A percentile compares a stretch with the other conserved stretches of the same genome.
phyloP scores from a whole-genome alignment of 768 basidiomycete genomes.

The Pholiota microspora region DNA sequence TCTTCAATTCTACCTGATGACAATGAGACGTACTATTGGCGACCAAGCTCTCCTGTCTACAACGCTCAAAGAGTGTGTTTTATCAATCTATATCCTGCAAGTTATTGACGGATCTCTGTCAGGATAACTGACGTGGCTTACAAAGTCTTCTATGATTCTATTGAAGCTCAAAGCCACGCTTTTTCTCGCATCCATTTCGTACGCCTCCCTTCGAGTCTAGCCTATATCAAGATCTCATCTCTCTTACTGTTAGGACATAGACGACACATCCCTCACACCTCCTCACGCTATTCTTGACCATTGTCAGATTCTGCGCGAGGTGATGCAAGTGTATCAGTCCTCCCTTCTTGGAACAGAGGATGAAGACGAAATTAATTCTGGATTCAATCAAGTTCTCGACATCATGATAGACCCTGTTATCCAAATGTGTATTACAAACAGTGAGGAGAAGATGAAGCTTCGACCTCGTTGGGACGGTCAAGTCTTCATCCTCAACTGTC shows the following conservation, averaged over 20 bases:
- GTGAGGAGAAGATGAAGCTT: conserved; percentile 58
- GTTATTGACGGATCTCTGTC: too few species aligned
- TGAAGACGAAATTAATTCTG: conserved; percentile 34
- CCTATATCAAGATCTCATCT: conserved; percentile 9
- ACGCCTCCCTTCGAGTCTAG: conserved; percentile 17
- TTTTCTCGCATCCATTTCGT: conserved; percentile 55
- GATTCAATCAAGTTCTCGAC: conserved; percentile 75
- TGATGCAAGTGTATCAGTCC: conserved; percentile 86
- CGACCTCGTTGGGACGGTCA: conserved; percentile 74
- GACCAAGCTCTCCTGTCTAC: conserved; percentile 73
- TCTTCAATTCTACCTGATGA: conserved; percentile 91
- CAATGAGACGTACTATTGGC: conserved; percentile 92
- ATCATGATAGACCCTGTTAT: conserved; percentile 84
- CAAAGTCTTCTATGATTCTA: conserved; percentile 83
- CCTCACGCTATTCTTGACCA: conserved; percentile 82
- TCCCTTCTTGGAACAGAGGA: conserved; percentile 74
- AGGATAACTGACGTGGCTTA: conserved; percentile 79
- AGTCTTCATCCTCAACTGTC: conserved; percentile 84
- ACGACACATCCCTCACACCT: conserved; percentile 71
- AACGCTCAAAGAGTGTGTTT: conserved; percentile 74
- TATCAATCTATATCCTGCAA: conserved; percentile 2
- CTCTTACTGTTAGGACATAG: conserved; percentile 46
- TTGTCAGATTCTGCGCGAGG: conserved; percentile 79
- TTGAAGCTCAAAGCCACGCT: conserved; percentile 79
- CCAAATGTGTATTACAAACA: conserved; percentile 66